Percentiles rank a stretch among this genome's conserved stretches.
phyloP scores from a whole-genome alignment of 345 rosid species.

The Dipteronia dyeriana region DNA sequence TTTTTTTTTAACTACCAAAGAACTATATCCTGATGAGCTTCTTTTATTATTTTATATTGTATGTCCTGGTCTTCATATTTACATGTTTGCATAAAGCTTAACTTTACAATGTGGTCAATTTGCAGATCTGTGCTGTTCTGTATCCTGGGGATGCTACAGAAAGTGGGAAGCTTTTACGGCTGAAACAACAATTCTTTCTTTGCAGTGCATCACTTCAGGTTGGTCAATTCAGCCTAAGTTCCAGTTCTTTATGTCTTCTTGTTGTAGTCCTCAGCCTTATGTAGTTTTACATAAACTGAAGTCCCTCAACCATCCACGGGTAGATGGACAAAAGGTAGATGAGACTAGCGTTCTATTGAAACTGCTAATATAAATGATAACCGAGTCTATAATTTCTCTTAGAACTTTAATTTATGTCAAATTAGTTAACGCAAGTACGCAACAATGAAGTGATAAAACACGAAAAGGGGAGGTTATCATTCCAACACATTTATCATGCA shows the following conservation, averaged over 20 bases:
- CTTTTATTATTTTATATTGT: neutral
- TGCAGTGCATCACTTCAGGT: slow-evolving; percentile 99
- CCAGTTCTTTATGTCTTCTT: neutral
- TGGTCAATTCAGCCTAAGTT: slow-evolving; percentile 22
- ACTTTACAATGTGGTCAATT: slow-evolving; percentile 1
- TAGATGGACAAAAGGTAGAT: neutral
- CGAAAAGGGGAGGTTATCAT: neutral
- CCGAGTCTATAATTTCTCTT: neutral
- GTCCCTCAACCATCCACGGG: neutral
- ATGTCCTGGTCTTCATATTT: slow-evolving; percentile 3
- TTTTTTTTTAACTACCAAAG: neutral
- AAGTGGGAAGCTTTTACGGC: slow-evolving; percentile 86
- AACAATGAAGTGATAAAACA: neutral
- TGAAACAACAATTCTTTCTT: slow-evolving; percentile 95
- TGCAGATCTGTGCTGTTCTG: slow-evolving; percentile 91
- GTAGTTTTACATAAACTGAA: neutral
- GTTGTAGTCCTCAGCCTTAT: neutral
- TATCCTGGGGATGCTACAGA: slow-evolving; percentile 99
- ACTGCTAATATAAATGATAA: neutral
- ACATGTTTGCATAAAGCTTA: slow-evolving; percentile 15
- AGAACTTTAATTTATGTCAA: neutral
- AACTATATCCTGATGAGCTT: neutral
- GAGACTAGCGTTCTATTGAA: neutral
- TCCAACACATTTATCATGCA: neutral
- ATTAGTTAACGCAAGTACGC: neutral